These are phyloP conservation scores for Boletus subluridellus DNA, from an alignment of 1,284 basidiomycete species.

Conservation along the genomic window DNA sequence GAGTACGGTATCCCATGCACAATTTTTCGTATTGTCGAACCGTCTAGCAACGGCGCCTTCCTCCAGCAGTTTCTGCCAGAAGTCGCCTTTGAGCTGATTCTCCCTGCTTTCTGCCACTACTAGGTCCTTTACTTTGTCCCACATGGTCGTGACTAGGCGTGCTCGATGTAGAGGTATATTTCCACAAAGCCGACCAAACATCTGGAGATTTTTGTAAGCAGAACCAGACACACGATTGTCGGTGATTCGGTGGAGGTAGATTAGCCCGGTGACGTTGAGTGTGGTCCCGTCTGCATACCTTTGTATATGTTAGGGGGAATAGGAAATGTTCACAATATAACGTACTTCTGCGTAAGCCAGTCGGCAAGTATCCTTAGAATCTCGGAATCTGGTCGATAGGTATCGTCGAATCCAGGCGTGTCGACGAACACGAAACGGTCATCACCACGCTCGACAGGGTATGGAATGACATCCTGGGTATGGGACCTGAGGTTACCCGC, in stretches of 20 bases:
- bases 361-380: constrained; percentile 27
- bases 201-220: constrained; percentile 41
- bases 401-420: constrained; percentile 30
- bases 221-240: constrained; percentile 47
- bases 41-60: constrained; percentile 29
- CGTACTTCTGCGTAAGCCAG: constrained; percentile 25
- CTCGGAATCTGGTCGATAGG: constrained; percentile 23
- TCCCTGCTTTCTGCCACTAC: constrained; percentile 16
- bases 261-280: constrained; percentile 37
- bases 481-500: constrained; percentile 9
- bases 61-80: constrained; percentile 29
- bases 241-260: constrained; percentile 50
- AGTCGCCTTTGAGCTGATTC: constrained; percentile 21
- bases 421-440: constrained; percentile 24
- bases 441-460: background rate
- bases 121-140: constrained; percentile 20
- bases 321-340: background rate
- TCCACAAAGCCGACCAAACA: constrained; percentile 39
- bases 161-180: constrained; percentile 22
- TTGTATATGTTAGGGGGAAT: background rate
- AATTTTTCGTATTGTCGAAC: constrained; percentile 4
- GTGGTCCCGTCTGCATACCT: constrained; percentile 16
- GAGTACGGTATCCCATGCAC: constrained; percentile 7
- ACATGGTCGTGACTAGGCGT: constrained; percentile 42
- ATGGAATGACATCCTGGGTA: constrained; percentile 11